Evolutionary conservation across 305 asterid species (phyloP).

Genomic region (Coffea humblotiana): DNA sequence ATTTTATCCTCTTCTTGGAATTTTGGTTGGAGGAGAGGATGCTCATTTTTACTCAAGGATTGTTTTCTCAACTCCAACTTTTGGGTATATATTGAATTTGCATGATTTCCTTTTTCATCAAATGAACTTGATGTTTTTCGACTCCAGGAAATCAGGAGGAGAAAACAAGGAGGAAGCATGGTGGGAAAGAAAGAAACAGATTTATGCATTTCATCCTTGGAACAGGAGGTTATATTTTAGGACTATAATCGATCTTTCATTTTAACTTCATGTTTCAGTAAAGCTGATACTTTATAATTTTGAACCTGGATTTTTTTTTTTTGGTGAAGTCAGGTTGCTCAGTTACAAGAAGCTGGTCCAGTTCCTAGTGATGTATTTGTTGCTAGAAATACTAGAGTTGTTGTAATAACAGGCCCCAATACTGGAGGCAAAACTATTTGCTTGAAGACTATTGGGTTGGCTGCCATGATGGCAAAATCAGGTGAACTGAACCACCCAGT

Average conservation of each 20-base stretch:
- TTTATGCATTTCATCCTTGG: constrained; percentile 52
- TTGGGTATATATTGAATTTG: constrained; percentile 7
- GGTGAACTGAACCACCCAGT: constrained; percentile 42
- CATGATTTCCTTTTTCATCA: constrained; percentile 12
- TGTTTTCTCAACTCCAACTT: constrained; percentile 8
- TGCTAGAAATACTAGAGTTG: constrained; percentile 58
- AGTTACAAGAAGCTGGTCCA: constrained; percentile 70
- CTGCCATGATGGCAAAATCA: constrained; percentile 99
- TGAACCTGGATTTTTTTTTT: constrained; percentile 8
- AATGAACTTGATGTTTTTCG: constrained; percentile 13
- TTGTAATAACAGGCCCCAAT: constrained; percentile 92
- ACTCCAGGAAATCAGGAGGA: constrained; percentile 87
- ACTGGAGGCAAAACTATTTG: constrained; percentile 99
- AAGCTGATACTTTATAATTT: neutral
- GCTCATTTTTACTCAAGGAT: neutral
- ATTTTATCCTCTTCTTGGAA: neutral
- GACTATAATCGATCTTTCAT: constrained; percentile 1
- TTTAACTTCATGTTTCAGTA: constrained; percentile 10
- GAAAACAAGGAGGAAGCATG: constrained; percentile 58
- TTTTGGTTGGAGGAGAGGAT: neutral
- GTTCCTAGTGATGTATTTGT: constrained; percentile 81
- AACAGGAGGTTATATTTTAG: constrained; percentile 55
- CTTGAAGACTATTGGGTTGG: constrained; percentile 94
- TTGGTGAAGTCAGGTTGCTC: constrained; percentile 58
- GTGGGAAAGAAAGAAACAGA: constrained; percentile 46